Conservation (phyloP, 768 basidiomycete species). For the Kwoniella mangroviensis region DNA sequence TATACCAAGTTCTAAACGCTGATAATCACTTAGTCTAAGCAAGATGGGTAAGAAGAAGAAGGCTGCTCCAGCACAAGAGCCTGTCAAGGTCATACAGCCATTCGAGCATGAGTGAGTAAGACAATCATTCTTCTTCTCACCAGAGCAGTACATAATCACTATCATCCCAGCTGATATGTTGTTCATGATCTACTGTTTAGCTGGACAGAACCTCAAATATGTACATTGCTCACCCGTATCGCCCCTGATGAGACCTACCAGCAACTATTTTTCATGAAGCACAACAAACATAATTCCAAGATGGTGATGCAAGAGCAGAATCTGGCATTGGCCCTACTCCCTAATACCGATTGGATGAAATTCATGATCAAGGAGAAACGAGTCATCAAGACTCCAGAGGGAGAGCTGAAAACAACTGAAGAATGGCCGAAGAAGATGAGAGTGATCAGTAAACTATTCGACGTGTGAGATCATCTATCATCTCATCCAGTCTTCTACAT, state of each 20-base stretch:
- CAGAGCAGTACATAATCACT: too few relatives aligned
- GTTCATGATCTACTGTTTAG: too few relatives aligned
- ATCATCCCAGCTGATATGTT: too few relatives aligned
- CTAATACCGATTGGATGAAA: background rate
- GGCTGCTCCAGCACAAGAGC: background rate
- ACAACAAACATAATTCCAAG: background rate
- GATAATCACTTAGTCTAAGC: background rate
- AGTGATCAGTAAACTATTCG: background rate
- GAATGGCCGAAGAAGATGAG: background rate
- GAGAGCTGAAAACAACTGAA: background rate
- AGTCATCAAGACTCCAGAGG: background rate
- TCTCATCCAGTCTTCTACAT: background rate
- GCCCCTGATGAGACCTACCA: background rate
- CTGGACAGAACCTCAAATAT: background rate
- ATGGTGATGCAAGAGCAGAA: background rate
- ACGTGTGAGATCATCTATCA: background rate
- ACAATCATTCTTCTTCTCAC: background rate
- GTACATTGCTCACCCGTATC: background rate
- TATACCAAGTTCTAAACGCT: background rate
- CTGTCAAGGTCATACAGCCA: background rate
- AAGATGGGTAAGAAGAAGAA: conserved; percentile 1
- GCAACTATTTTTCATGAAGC: background rate
- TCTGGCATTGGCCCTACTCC: background rate
- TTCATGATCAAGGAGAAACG: background rate
- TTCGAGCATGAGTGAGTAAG: background rate